Evolutionary conservation across 2,329 filamentous ascomycete species (phyloP).

Genomic region (Westerdykella aurantiaca): DNA sequence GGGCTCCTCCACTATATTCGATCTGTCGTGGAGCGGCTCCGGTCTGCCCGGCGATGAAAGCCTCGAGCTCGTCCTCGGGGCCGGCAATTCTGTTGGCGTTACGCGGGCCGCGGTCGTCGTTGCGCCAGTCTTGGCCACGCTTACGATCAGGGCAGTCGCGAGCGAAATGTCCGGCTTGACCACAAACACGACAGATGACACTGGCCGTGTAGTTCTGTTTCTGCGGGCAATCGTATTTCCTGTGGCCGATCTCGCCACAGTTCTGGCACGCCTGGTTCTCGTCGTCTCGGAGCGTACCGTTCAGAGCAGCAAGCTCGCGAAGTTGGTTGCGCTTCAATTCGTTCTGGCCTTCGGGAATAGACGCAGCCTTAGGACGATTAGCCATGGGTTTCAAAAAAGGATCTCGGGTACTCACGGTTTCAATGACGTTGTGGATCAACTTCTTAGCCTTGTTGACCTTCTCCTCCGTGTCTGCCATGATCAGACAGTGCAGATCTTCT

Average conservation of each 20-base stretch:
- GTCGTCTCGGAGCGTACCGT: slow-evolving; percentile 97
- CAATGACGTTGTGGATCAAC: slow-evolving; percentile 96
- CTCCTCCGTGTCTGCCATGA: slow-evolving; percentile 99
- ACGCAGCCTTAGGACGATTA: slow-evolving; percentile 68
- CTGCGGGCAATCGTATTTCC: slow-evolving; percentile 98
- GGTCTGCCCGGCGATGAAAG: slow-evolving; percentile 96
- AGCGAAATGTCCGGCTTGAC: slow-evolving; percentile 97
- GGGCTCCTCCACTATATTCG: slow-evolving; percentile 39
- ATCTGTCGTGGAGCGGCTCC: slow-evolving; percentile 73
- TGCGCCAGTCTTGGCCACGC: slow-evolving; percentile 87
- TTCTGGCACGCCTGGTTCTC: slow-evolving; percentile 99
- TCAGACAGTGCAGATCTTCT: slow-evolving; percentile 96
- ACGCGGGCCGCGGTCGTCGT: slow-evolving; percentile 55
- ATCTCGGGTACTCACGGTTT: slow-evolving; percentile 68
- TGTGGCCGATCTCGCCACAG: slow-evolving; percentile 95
- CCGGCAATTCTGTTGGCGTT: slow-evolving; percentile 62
- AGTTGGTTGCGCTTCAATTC: slow-evolving; percentile 98
- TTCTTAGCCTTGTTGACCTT: slow-evolving; percentile 99
- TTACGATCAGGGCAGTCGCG: slow-evolving; percentile 94
- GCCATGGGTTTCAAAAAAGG: slow-evolving; percentile 1
- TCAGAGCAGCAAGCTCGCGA: slow-evolving; percentile 92
- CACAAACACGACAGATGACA: slow-evolving; percentile 97
- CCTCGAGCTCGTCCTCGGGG: slow-evolving; percentile 91
- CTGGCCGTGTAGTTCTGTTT: slow-evolving; percentile 98
- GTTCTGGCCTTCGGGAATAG: slow-evolving; percentile 97